Evolutionary conservation across 345 rosid species (phyloP), one percentile per base, ranked within the genome.

Genomic region (Atalantia buxifolia): DNA sequence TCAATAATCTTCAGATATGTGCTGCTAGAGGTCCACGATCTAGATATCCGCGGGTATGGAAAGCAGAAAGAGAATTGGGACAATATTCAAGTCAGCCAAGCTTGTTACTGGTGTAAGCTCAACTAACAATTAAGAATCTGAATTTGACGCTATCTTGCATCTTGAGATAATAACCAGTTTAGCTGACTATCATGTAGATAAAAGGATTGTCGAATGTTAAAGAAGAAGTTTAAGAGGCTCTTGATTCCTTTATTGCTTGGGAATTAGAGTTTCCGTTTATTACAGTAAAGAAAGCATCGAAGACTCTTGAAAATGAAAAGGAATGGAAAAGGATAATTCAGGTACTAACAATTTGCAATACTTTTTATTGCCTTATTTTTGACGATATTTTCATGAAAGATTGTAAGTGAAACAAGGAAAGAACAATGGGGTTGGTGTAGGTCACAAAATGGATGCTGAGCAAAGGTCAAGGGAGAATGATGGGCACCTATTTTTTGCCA

Each of bases 261-360:
- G 99, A 96, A 1, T 78, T 94, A 82, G 98, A 96, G 89, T 95
- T 95, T 85, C 97, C 97, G 61, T 78, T 95, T 35, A 87, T 95
- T 69, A 87, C 90, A 2, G 93, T 95, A 40, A 95, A 93, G 89
- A 95, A 93, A 86, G 98, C 99, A n/a, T 80, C 91, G 84, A 92
- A 84, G 83, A 81, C 81, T 77, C 96, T 95, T 24, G 97, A 95
- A 87, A 73, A 84, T 48, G 86, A 91, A 64, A 86, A 84, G 72
- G 96, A 95, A 24, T 93, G 98, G 98, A 93, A 93, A 89, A 89
- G 94, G 89, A 87, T 95, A 83, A 90, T 95, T 77, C 97, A 95
- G 95, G 97, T 92, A 74, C 12, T 45, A 10, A 13, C 14, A 24
- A 56, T 38, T 40, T 74, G 12, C 21, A 48, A 25, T 31, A 21